These are phyloP conservation scores for Syzygium jambos DNA, from an alignment of 345 rosid species.

Conservation along the genomic window DNA sequence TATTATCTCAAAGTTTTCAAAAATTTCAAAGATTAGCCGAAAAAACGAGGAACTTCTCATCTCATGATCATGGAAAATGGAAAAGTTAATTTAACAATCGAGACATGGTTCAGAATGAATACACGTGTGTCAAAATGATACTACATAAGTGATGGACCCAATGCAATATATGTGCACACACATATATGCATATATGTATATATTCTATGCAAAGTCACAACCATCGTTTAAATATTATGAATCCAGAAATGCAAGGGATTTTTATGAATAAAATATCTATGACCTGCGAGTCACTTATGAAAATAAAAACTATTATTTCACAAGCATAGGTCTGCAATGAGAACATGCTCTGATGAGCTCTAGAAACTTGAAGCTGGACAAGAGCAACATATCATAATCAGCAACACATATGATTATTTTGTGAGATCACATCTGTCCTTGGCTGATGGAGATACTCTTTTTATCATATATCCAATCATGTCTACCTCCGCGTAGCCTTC, in stretches of 20 bases:
- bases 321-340: neutral
- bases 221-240: no score
- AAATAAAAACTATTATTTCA: neutral
- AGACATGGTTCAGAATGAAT: neutral
- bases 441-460: neutral
- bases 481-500: neutral
- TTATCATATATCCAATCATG: neutral
- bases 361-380: neutral
- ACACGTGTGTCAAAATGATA: neutral
- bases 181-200: no score
- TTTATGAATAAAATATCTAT: no score
- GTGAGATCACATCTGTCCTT: conserved; percentile 2
- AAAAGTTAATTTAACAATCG: neutral
- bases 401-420: neutral
- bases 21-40: neutral
- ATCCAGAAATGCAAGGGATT: no score
- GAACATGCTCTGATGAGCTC: neutral
- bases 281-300: neutral
- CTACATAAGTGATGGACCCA: neutral
- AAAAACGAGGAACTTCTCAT: neutral
- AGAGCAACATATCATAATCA: neutral
- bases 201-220: neutral
- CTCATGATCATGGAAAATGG: neutral
- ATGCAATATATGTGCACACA: no score
- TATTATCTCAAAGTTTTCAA: neutral